phyloP scores from a whole-genome alignment of 129 eudicot species.

The Gnaphalium uliginosum region DNA sequence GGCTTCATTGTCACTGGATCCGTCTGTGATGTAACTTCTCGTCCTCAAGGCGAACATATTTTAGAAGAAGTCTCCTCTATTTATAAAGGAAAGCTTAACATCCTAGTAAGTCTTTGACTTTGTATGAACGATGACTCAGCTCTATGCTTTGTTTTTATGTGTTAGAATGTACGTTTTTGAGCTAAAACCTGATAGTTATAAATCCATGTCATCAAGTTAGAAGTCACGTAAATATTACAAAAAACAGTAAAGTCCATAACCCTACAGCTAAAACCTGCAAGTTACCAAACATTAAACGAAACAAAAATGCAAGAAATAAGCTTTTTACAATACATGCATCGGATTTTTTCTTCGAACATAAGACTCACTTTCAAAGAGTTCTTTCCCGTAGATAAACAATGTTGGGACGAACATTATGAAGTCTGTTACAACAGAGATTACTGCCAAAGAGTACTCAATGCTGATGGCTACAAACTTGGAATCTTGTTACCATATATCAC shows the following conservation, averaged over 20 bases:
- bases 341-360: no score
- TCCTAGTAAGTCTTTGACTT: conserved; percentile 54
- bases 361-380: neutral
- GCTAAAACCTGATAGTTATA: no score
- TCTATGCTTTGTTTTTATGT: no score
- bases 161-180: no score
- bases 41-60: conserved; percentile 57
- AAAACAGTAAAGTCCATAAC: no score
- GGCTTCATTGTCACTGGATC: conserved; percentile 65
- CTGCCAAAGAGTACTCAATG: conserved; percentile 59
- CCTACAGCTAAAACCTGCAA: no score
- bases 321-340: no score
- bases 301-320: no score
- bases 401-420: conserved; percentile 74
- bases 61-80: conserved; percentile 48
- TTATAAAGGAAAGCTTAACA: conserved; percentile 74
- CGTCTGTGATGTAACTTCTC: conserved; percentile 62
- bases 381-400: conserved; percentile 59
- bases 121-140: no score
- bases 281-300: no score
- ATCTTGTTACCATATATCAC: conserved; percentile 72
- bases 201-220: no score
- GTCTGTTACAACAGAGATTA: conserved; percentile 44
- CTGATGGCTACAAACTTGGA: conserved; percentile 85
- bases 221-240: no score